A percentile compares a stretch with the other conserved stretches of the same genome.
Conservation (phyloP, 495 filamentous ascomycete genomes). For the Friedmanniomyces simplex region DNA sequence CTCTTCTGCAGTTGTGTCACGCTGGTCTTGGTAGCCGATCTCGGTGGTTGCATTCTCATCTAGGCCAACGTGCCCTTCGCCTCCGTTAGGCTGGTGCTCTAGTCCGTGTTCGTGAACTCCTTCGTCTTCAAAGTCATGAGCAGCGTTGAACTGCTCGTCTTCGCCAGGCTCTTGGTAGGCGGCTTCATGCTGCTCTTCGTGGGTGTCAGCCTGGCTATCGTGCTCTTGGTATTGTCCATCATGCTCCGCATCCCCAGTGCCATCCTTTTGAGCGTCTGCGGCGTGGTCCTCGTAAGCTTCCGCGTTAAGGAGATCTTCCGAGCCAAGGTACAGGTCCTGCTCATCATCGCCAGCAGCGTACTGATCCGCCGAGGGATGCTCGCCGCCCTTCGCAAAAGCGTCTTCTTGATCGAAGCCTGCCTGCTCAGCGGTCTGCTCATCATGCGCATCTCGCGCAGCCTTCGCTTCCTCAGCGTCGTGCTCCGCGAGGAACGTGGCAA, state of each 20-base stretch:
- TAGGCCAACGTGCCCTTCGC: not conserved
- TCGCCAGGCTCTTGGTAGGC: not conserved
- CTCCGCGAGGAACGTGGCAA: slow-evolving; percentile 4
- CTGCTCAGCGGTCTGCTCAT: not conserved
- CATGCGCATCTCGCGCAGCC: not conserved
- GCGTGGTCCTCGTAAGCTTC: not conserved
- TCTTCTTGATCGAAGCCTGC: not conserved
- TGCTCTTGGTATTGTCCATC: not conserved
- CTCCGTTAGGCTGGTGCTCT: slow-evolving; percentile 3
- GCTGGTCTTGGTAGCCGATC: not conserved
- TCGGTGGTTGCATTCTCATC: not conserved
- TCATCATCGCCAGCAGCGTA: not conserved
- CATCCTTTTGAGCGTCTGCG: not conserved
- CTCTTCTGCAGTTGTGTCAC: not conserved
- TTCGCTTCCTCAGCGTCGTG: not conserved
- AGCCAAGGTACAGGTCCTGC: not conserved
- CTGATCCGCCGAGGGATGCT: not conserved
- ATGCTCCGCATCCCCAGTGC: not conserved
- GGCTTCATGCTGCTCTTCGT: slow-evolving; percentile 9
- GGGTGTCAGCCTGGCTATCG: not conserved
- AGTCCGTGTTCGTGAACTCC: slow-evolving; percentile 9
- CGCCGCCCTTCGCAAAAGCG: not conserved
- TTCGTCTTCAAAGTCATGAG: not conserved
- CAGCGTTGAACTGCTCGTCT: slow-evolving; percentile 1
- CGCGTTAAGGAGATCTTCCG: not conserved